Evolutionary conservation across 2,329 filamentous ascomycete species (phyloP).

Genomic region (Mycosphaerelloides madeirae): DNA sequence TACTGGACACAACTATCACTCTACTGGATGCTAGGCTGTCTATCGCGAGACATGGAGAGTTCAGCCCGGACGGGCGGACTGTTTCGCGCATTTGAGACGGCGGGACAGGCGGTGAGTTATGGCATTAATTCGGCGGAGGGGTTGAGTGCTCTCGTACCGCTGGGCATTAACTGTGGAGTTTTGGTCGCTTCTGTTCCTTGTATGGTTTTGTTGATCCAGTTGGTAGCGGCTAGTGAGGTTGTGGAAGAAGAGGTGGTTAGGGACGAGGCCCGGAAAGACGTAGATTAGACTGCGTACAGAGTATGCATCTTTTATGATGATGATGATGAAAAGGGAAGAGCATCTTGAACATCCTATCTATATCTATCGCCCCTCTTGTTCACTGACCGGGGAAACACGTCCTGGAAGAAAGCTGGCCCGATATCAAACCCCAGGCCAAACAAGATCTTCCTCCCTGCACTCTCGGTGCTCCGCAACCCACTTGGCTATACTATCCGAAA

Average conservation of each 20-base stretch:
- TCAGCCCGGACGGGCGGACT: constrained; percentile 29
- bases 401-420: no score
- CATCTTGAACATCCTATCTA: no score
- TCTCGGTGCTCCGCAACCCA: constrained; percentile 3
- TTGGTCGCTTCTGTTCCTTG: constrained; percentile 17
- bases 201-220: constrained; percentile 16
- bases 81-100: constrained; percentile 37
- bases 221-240: constrained; percentile 10
- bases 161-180: constrained; percentile 17
- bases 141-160: constrained; percentile 7
- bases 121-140: constrained; percentile 19
- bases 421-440: neutral
- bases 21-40: constrained; percentile 38
- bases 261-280: no score
- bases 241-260: neutral
- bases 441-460: neutral
- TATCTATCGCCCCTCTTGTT: no score
- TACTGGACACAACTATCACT: constrained; percentile 25
- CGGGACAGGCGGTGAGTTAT: constrained; percentile 41
- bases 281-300: no score
- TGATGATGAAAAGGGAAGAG: no score
- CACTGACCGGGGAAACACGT: no score
- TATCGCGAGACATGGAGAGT: constrained; percentile 33
- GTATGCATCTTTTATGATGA: no score
- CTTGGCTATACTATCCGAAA: constrained; percentile 10